Evolutionary conservation across 345 rosid genomes (phyloP), one percentile per base, ranked within the genome.

Genomic region (Lagerstroemia speciosa): DNA sequence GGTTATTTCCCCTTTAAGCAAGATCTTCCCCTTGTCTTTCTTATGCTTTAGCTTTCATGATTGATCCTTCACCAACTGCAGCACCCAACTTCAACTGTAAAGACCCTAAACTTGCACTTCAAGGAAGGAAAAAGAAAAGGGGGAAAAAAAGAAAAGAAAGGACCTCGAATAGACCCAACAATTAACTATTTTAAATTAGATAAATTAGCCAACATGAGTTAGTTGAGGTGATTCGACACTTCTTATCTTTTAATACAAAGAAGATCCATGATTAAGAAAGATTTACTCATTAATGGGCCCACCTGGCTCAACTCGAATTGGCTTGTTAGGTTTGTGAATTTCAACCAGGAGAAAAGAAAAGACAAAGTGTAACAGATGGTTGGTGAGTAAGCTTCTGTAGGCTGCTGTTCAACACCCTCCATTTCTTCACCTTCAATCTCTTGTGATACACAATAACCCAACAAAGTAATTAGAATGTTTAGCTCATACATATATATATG

Each of bases 41-140:
- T 55, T 55, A 36, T 36, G 38, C 38, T 36, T 36, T 1, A 55
- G 61, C 61, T 55, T 55, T 55, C 61, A 26, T 55, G 61, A 55
- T 55, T 24, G 61, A 26, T 55, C 31, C 61, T 55, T 55, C 61
- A 55, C 61, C 61, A 55, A 55, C 61, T 24, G 61, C 61, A 55
- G 61, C 61, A 55, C 61, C 61, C 61, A 55, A 55, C 61, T 36
- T 1, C 38, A 36, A 55, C 61, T 55, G 61, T 55, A 26, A 55
- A 19, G 61, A 31, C 31, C 31, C 5, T 8, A 8, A 22, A 9
- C 61, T 55, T 55, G 61, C 61, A 55, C 15, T 55, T 55, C 31
- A 55, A 55, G 61, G 24, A n/a, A 55, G 61, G 1, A 24, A 55
- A 55, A 55, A 55, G 27, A 22, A 19, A 36, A 36, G 38, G 1